A percentile compares a stretch with the other conserved stretches of the same genome.
Conservation (phyloP, 805 yeast species). For the Hanseniaspora occidentalis region DNA sequence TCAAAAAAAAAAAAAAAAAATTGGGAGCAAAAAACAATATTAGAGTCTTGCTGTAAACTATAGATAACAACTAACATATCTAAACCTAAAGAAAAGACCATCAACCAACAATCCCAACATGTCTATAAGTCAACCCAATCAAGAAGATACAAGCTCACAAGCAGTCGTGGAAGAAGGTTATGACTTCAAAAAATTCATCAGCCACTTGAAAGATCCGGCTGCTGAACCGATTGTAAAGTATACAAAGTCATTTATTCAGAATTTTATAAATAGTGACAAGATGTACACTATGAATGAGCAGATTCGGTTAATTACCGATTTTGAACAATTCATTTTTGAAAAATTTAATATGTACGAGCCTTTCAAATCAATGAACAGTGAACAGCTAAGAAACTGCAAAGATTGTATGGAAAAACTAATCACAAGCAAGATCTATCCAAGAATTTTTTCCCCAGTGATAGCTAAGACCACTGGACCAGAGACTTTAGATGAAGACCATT, state of each 20-base stretch:
- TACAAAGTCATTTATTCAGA: conserved; percentile 68
- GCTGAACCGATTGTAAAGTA: conserved; percentile 89
- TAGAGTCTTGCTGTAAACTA: too few species aligned
- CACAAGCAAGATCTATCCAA: conserved; percentile 72
- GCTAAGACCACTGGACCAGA: conserved; percentile 24
- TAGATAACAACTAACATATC: too few species aligned
- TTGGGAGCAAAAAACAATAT: too few species aligned
- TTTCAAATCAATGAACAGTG: conserved; percentile 50
- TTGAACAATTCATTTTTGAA: conserved; percentile 55
- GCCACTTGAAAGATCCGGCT: conserved; percentile 52
- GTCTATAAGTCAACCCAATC: too few species aligned
- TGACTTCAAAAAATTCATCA: conserved; percentile 74
- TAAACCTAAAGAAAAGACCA: too few species aligned
- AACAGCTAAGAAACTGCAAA: conserved; percentile 54
- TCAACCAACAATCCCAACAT: too few species aligned
- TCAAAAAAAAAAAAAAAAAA: too few species aligned
- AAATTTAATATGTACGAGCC: conserved; percentile 58
- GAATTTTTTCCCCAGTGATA: conserved; percentile 61
- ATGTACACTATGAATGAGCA: conserved; percentile 71
- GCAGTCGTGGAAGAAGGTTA: conserved; percentile 30
- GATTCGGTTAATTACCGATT: conserved; percentile 62
- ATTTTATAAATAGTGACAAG: conserved; percentile 44
- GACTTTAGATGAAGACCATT: conserved; percentile 41
- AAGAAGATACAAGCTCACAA: too few species aligned
- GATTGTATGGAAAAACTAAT: conserved; percentile 90